Conservation (phyloP, 1,284 basidiomycete genomes). For the Tilletia caries region DNA sequence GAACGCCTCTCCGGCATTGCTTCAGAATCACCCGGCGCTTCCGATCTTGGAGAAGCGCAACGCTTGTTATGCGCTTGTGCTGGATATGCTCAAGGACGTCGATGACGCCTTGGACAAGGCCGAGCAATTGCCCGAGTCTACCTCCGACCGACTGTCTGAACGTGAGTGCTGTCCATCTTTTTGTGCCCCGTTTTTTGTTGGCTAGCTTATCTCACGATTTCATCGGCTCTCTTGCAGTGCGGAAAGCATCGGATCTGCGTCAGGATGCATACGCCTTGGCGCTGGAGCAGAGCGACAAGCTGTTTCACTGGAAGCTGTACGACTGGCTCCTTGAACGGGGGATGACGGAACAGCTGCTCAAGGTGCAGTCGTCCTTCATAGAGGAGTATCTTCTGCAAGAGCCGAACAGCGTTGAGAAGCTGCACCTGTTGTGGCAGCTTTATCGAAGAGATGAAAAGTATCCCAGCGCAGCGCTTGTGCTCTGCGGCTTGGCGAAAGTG, state of each 20-base stretch:
- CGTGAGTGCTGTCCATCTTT: neutral
- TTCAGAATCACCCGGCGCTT: conserved; percentile 2
- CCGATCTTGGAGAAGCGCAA: conserved; percentile 55
- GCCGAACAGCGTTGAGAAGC: conserved; percentile 75
- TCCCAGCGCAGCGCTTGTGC: conserved; percentile 82
- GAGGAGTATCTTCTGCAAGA: conserved; percentile 81
- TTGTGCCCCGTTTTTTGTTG: too few species aligned
- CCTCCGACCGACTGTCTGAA: neutral
- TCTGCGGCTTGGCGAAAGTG: conserved; percentile 82
- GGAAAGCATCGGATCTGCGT: conserved; percentile 70
- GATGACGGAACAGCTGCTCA: conserved; percentile 78
- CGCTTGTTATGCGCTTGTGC: conserved; percentile 65
- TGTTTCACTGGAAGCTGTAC: conserved; percentile 91
- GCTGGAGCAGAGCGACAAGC: conserved; percentile 65
- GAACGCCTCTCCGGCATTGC: neutral
- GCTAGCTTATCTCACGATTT: neutral
- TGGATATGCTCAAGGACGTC: conserved; percentile 72
- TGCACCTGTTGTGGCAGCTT: conserved; percentile 91
- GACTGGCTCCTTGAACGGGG: conserved; percentile 82
- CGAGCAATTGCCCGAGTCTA: conserved; percentile 23
- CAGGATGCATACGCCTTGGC: conserved; percentile 56
- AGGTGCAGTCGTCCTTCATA: conserved; percentile 67
- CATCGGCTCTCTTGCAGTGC: conserved; percentile 64
- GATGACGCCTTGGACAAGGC: conserved; percentile 61
- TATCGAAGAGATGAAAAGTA: conserved; percentile 67